Evolutionary conservation across 257 asterid species (phyloP).

Genomic region (Handroanthus guayacan): DNA sequence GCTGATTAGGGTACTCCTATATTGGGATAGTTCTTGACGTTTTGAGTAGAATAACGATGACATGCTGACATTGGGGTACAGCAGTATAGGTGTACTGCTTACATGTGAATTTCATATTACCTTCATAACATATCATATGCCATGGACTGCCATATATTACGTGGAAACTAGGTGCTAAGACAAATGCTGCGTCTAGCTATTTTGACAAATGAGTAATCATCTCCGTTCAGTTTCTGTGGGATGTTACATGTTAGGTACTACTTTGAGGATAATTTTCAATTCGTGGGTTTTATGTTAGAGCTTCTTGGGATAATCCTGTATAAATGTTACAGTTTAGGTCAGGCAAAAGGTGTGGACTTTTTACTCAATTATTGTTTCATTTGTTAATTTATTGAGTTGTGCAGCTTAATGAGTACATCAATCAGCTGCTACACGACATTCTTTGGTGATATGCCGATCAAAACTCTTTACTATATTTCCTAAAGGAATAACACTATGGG

Average conservation of each 20-base stretch:
- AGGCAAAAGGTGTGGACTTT: not conserved
- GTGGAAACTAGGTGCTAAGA: not conserved
- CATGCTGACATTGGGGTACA: conserved; percentile 1
- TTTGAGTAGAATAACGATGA: conserved; percentile 1
- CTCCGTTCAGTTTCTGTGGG: not conserved
- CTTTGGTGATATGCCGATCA: not conserved
- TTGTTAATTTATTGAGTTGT: conserved; percentile 7
- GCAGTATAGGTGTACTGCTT: not conserved
- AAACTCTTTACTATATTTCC: conserved; percentile 13
- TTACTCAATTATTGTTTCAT: conserved; percentile 14
- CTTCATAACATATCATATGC: not conserved
- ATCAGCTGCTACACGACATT: conserved; percentile 10
- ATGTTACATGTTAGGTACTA: not conserved
- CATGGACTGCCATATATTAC: not conserved
- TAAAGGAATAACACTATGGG: not conserved
- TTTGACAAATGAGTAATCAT: not conserved
- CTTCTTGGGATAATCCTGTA: not conserved
- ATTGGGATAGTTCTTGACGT: not conserved
- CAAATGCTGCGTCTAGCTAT: conserved; percentile 3
- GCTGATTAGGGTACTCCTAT: not conserved
- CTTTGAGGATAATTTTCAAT: not conserved
- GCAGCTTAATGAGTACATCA: not conserved
- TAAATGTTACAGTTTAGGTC: conserved; percentile 17
- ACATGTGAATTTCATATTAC: not conserved
- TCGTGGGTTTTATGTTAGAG: not conserved